Conservation (phyloP, 2,329 filamentous ascomycete genomes). For the Paraphoma sp. region DNA sequence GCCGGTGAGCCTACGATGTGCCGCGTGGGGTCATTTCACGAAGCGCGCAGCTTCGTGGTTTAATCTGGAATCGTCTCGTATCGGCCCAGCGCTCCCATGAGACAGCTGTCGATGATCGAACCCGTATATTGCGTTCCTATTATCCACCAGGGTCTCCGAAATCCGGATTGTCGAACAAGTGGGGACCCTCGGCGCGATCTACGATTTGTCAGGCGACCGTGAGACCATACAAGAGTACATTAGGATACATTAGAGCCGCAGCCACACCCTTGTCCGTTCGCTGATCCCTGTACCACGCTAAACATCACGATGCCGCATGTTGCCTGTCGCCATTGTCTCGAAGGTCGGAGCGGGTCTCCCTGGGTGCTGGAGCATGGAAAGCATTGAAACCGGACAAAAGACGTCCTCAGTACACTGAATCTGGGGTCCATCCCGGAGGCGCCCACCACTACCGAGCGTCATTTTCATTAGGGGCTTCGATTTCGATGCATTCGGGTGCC, state of each 20-base stretch:
- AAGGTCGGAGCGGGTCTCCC: neutral
- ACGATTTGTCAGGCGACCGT: neutral
- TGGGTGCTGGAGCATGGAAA: neutral
- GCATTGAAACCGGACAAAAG: neutral
- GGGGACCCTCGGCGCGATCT: neutral
- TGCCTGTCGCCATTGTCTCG: neutral
- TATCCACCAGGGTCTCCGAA: neutral
- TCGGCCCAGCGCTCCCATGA: neutral
- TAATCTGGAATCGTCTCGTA: neutral
- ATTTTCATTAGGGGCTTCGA: neutral
- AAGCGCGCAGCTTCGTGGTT: neutral
- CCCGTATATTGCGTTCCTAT: neutral
- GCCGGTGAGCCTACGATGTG: neutral
- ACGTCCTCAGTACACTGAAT: neutral
- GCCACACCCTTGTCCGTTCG: neutral
- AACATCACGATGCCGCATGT: neutral
- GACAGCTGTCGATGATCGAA: neutral
- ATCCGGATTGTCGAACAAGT: neutral
- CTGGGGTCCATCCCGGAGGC: neutral
- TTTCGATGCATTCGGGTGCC: neutral
- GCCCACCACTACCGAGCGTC: neutral
- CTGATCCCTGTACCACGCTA: neutral
- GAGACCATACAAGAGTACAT: neutral
- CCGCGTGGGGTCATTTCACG: neutral
- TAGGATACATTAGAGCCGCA: constrained; percentile 1